A percentile compares a stretch with the other conserved stretches of the same genome.
Evolutionary conservation across 1,284 basidiomycete species (phyloP).

Genomic region (Boletus albobrunnescens): DNA sequence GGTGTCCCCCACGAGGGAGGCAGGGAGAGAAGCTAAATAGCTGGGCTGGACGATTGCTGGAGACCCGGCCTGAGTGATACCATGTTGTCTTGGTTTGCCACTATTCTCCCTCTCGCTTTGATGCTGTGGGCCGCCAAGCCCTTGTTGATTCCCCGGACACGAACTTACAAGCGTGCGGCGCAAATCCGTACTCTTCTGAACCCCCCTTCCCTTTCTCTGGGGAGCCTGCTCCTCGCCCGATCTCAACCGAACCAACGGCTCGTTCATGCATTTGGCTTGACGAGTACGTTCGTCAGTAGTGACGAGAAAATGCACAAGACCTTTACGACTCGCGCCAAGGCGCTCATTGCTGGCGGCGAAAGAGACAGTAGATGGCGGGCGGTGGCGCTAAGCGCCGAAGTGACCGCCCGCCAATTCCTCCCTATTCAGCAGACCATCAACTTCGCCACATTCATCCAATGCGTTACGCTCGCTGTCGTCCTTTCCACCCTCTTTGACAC

Average conservation of each 20-base stretch:
- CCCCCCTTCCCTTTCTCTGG: constrained; percentile 23
- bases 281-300: constrained; percentile 46
- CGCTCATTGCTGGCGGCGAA: constrained; percentile 13
- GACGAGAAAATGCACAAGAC: constrained; percentile 34
- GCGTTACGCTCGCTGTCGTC: constrained; percentile 42
- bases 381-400: constrained; percentile 29
- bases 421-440: constrained; percentile 6
- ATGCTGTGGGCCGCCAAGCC: constrained; percentile 1
- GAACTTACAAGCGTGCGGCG: constrained; percentile 7
- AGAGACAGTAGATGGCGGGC: constrained; percentile 14
- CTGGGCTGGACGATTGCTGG: neutral
- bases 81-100: constrained; percentile 6
- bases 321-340: constrained; percentile 21
- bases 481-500: constrained; percentile 40
- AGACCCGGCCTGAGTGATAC: neutral
- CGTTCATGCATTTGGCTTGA: constrained; percentile 39
- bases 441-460: constrained; percentile 42
- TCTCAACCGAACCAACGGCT: constrained; percentile 44
- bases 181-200: constrained; percentile 24
- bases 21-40: constrained; percentile 17
- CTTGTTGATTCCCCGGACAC: neutral
- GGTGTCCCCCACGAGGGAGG: neutral
- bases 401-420: constrained; percentile 18
- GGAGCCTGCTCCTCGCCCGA: constrained; percentile 34
- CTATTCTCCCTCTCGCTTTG: neutral